Evolutionary conservation across 192 early-diverging fungal species (phyloP).

Genomic region (Obelidium mucronatum): DNA sequence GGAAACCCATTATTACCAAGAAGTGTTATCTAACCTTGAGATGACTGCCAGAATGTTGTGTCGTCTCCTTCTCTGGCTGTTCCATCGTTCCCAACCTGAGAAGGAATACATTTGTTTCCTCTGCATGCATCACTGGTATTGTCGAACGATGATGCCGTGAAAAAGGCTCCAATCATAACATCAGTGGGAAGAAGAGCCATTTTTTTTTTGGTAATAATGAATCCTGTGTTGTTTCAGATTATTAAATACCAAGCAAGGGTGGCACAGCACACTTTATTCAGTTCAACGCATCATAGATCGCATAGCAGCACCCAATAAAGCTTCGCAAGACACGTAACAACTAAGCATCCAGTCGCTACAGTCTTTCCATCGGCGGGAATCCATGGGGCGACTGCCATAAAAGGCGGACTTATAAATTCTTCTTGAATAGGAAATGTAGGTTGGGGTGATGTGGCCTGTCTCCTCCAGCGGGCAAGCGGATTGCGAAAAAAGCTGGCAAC

Average conservation of each 20-base stretch:
- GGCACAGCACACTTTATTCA: no score
- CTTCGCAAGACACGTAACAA: slow-evolving; percentile 19
- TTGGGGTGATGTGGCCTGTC: background rate
- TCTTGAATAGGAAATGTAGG: slow-evolving; percentile 46
- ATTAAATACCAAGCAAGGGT: no score
- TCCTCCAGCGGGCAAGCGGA: background rate
- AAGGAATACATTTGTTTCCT: background rate
- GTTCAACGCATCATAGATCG: no score
- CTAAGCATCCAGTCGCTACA: slow-evolving; percentile 43
- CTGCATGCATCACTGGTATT: background rate
- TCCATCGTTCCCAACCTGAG: background rate
- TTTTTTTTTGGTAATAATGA: no score
- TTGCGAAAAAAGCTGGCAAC: background rate
- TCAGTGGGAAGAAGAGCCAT: no score
- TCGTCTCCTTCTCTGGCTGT: background rate
- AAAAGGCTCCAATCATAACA: background rate
- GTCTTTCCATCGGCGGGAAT: slow-evolving; percentile 39
- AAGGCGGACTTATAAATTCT: slow-evolving; percentile 47
- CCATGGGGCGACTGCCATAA: slow-evolving; percentile 52
- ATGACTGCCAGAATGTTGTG: background rate
- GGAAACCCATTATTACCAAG: no score
- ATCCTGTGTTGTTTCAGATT: no score
- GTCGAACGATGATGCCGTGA: background rate
- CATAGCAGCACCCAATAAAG: slow-evolving; percentile 1
- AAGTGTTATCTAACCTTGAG: no score